phyloP scores from a whole-genome alignment of 108 stramenopile species.

The Nitzschia sp. region DNA sequence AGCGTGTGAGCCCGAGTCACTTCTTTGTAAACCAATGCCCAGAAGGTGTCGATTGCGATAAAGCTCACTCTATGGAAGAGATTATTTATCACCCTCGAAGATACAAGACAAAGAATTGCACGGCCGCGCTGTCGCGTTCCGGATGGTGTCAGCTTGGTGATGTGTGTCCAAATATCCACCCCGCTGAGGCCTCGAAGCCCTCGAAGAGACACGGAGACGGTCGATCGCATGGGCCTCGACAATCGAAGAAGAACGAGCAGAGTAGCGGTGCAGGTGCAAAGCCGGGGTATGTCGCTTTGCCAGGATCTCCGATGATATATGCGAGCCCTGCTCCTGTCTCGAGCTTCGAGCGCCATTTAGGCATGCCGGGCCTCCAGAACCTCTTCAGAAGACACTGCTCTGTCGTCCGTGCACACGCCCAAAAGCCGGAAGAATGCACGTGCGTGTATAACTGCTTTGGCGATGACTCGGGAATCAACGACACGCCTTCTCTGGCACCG shows the following conservation, averaged over 20 bases:
- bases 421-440: conserved; percentile 13
- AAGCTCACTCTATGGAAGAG: conserved; percentile 83
- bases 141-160: conserved; percentile 60
- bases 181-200: conserved; percentile 26
- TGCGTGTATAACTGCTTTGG: conserved; percentile 44
- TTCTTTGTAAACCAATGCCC: conserved; percentile 69
- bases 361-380: conserved; percentile 75
- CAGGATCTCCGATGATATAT: conserved; percentile 74
- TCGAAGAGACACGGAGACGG: conserved; percentile 20
- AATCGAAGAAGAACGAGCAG: conserved; percentile 44
- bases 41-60: conserved; percentile 52
- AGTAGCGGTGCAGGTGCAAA: conserved; percentile 24
- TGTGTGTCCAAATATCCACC: conserved; percentile 73
- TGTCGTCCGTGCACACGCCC: conserved; percentile 41
- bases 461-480: conserved; percentile 23
- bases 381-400: conserved; percentile 72
- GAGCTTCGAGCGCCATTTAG: conserved; percentile 63
- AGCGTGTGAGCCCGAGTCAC: conserved; percentile 44
- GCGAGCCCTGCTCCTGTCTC: conserved; percentile 78
- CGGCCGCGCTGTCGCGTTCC: conserved; percentile 15
- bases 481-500: neutral
- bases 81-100: conserved; percentile 71
- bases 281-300: conserved; percentile 26
- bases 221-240: conserved; percentile 22
- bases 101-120: conserved; percentile 69